A percentile compares a stretch with the other conserved stretches of the same genome.
Conservation (phyloP, 1,284 basidiomycete species). For the Melampsora occidentalis region DNA sequence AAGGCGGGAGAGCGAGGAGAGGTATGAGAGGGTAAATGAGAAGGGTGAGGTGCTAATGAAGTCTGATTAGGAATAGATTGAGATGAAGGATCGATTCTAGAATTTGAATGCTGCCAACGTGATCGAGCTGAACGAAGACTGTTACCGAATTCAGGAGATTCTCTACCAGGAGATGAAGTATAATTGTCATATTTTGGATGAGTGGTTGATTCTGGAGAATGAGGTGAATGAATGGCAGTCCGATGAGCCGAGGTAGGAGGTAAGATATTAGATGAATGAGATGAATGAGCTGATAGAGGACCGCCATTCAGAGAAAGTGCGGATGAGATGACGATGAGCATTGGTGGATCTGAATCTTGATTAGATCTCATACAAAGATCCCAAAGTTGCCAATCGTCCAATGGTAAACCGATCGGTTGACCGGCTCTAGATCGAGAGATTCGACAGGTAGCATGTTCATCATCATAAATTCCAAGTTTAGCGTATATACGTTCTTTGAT, state of each 20-base stretch:
- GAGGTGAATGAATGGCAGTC: slow-evolving; percentile 25
- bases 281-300: neutral
- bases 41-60: slow-evolving; percentile 23
- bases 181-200: slow-evolving; percentile 20
- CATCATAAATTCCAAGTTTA: slow-evolving; percentile 44
- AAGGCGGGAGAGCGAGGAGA: slow-evolving; percentile 28
- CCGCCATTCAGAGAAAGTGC: neutral
- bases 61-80: slow-evolving; percentile 17
- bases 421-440: slow-evolving; percentile 39
- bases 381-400: slow-evolving; percentile 45
- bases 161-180: slow-evolving; percentile 19
- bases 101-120: slow-evolving; percentile 34
- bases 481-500: slow-evolving; percentile 45
- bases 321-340: slow-evolving; percentile 37
- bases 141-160: slow-evolving; percentile 29
- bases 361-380: slow-evolving; percentile 40
- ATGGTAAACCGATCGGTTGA: slow-evolving; percentile 37
- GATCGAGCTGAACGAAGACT: slow-evolving; percentile 12
- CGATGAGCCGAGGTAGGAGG: slow-evolving; percentile 2
- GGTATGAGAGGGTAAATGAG: slow-evolving; percentile 12
- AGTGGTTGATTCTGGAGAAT: slow-evolving; percentile 29
- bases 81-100: slow-evolving; percentile 6
- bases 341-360: slow-evolving; percentile 41
- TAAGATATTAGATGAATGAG: slow-evolving; percentile 7
- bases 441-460: slow-evolving; percentile 39